Evolutionary conservation across 108 stramenopile species (phyloP), one percentile per base, ranked within the genome.

Genomic region (Pinguiococcus pyrenoidosus): DNA sequence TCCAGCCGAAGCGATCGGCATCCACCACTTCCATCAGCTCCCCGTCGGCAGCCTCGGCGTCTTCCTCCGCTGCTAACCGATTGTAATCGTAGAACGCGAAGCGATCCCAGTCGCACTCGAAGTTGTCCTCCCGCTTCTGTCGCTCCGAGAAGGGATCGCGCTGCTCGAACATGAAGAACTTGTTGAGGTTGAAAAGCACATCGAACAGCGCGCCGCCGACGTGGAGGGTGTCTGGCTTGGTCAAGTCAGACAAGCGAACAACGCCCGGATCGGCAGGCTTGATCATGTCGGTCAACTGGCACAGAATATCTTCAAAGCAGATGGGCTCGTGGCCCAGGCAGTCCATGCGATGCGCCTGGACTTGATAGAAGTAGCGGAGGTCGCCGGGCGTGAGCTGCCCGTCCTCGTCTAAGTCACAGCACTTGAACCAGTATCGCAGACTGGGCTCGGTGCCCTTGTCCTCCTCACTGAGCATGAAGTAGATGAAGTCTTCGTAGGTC

Each of bases 261-360:
- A n/a, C n/a, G n/a, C n/a, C n/a, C n/a, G n/a, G n/a, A n/a, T n/a
- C n/a, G n/a, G n/a, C n/a, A n/a, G n/a, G n/a, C 46, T 82, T 87
- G 56, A 98, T 84, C 88, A 98, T 87, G 66, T 98, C 96, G 74
- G 83, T 83, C 87, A 94, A 92, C 66, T 98, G 96, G 60, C 91
- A 95, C 20, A 95, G 56, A 65, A 98, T 83, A 62, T 98, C 96
- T 53, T 85, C 89, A 46, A 92, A 93, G 9, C 83, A 78, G 0
- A 98, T 85, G 13, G 84, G 76, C 60, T 98, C 96, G 57, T 93
- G 89, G 12, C 92, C 92, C 72, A 93, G 83, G 37, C 84, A 85
- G 57, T 87, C 85, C 89, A 98, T 89, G 16, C 92, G 74, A 46
- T 91, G 85, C 16, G 17, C 59, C 63, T 68, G 66, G 6, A 41